Percentiles rank a stretch among this genome's conserved stretches.
Evolutionary conservation across 2,329 filamentous ascomycete species (phyloP).

Genomic region (Phaeoacremonium minimum): DNA sequence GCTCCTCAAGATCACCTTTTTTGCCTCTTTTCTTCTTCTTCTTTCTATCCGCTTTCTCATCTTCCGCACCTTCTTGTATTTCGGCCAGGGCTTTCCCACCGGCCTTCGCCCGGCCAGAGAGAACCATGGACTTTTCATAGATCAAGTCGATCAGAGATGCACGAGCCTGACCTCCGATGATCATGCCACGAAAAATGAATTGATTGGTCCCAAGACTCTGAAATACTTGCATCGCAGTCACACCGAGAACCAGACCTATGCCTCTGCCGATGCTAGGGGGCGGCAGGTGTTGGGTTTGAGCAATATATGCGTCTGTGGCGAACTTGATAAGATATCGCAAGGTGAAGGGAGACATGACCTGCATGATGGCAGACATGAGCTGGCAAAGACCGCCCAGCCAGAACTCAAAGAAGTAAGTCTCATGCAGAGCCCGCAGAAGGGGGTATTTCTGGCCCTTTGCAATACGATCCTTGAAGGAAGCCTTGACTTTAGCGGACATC

Average conservation of each 20-base stretch:
- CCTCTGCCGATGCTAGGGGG: slow-evolving; percentile 69
- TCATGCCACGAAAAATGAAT: slow-evolving; percentile 90
- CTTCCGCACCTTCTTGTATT: slow-evolving; percentile 27
- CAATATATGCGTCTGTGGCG: slow-evolving; percentile 72
- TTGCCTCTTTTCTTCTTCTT: slow-evolving; percentile 25
- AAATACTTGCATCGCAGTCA: slow-evolving; percentile 78
- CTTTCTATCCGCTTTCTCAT: slow-evolving; percentile 41
- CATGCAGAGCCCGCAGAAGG: slow-evolving; percentile 75
- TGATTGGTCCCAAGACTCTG: slow-evolving; percentile 83
- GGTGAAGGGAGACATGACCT: slow-evolving; percentile 81
- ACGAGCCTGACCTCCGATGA: slow-evolving; percentile 79
- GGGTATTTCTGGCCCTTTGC: slow-evolving; percentile 67
- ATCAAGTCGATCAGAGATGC: slow-evolving; percentile 80
- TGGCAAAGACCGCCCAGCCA: slow-evolving; percentile 78
- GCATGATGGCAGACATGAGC: slow-evolving; percentile 66
- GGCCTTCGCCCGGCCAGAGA: slow-evolving; percentile 84
- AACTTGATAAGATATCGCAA: slow-evolving; percentile 85
- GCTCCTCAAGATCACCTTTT: slow-evolving; percentile 23
- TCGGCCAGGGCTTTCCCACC: slow-evolving; percentile 50
- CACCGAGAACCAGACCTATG: slow-evolving; percentile 77
- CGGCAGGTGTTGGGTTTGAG: slow-evolving; percentile 42
- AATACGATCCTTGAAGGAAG: slow-evolving; percentile 65
- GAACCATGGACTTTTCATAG: slow-evolving; percentile 87
- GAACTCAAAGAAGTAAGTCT: slow-evolving; percentile 82
- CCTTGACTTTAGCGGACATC: slow-evolving; percentile 62